phyloP scores from a whole-genome alignment of 768 basidiomycete species.

The Pleurotus cornucopiae region DNA sequence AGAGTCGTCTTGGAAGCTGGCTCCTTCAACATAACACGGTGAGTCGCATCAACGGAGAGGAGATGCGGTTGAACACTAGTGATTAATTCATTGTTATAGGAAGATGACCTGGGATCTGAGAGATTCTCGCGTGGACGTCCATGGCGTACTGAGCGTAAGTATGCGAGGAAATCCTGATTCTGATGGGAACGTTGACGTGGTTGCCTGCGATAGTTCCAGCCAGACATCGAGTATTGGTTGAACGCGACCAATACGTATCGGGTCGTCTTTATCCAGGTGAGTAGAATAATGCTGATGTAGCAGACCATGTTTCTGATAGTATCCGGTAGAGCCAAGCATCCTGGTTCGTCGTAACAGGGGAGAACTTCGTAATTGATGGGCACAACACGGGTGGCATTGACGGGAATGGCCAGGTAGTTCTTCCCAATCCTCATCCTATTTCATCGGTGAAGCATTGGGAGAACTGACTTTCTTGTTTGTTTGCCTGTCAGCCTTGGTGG shows the following conservation, averaged over 20 bases:
- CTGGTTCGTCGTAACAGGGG: slow-evolving; percentile 59
- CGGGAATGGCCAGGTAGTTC: slow-evolving; percentile 51
- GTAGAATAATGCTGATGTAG: neutral
- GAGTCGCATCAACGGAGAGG: neutral
- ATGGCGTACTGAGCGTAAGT: slow-evolving; percentile 40
- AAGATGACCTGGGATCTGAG: slow-evolving; percentile 53
- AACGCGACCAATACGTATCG: slow-evolving; percentile 51
- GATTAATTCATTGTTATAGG: slow-evolving; percentile 19
- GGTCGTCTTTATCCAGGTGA: slow-evolving; percentile 60
- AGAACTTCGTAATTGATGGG: slow-evolving; percentile 51
- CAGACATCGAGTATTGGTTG: slow-evolving; percentile 54
- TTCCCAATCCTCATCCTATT: no score
- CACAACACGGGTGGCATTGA: slow-evolving; percentile 53
- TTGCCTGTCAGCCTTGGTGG: slow-evolving; percentile 44
- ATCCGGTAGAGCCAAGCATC: slow-evolving; percentile 48
- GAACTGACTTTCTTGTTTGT: neutral
- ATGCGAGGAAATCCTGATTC: neutral
- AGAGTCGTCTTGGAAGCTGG: slow-evolving; percentile 40
- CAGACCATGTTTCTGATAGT: neutral
- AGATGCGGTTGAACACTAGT: neutral
- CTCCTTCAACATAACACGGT: slow-evolving; percentile 50
- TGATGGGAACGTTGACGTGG: neutral
- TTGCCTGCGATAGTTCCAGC: slow-evolving; percentile 39
- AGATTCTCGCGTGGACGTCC: slow-evolving; percentile 38
- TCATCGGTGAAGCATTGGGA: no score